Evolutionary conservation across 352 stramenopile genomes (phyloP).

Genomic region (Ophiocytium majus): DNA sequence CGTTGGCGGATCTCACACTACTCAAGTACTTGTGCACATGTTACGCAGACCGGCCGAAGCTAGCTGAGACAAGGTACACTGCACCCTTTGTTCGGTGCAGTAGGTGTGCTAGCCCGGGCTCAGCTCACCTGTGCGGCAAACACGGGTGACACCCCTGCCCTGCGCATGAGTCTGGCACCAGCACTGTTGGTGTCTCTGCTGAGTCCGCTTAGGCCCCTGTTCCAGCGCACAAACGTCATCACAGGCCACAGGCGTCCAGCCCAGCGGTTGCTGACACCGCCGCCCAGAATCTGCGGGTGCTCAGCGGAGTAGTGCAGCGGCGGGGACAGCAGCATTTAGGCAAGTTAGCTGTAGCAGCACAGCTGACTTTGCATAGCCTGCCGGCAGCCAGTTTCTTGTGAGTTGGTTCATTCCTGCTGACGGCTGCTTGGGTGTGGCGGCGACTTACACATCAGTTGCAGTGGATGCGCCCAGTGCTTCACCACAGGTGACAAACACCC

Average conservation of each 20-base stretch:
- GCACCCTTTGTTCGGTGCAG: too few species aligned
- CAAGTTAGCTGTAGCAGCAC: background rate
- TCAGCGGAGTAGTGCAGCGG: background rate
- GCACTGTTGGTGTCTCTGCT: background rate
- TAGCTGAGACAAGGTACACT: too few species aligned
- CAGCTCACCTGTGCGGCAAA: slow-evolving; percentile 13
- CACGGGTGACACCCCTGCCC: background rate
- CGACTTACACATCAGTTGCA: background rate
- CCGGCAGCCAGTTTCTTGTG: background rate
- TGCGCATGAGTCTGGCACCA: background rate
- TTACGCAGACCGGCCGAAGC: background rate
- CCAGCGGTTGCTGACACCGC: slow-evolving; percentile 21
- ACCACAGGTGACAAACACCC: background rate
- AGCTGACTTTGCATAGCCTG: background rate
- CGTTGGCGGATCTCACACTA: background rate
- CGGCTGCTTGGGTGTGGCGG: background rate
- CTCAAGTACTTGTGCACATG: background rate
- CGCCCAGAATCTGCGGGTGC: background rate
- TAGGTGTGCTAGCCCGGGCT: too few species aligned
- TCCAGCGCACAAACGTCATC: background rate
- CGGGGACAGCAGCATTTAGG: background rate
- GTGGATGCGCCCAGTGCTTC: background rate
- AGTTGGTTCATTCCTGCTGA: background rate
- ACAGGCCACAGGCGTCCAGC: slow-evolving; percentile 5
- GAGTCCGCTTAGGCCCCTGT: background rate